A percentile compares a stretch with the other conserved stretches of the same genome.
Conservation (phyloP, 73 alveolate genomes). For the Blepharisma stoltei region DNA sequence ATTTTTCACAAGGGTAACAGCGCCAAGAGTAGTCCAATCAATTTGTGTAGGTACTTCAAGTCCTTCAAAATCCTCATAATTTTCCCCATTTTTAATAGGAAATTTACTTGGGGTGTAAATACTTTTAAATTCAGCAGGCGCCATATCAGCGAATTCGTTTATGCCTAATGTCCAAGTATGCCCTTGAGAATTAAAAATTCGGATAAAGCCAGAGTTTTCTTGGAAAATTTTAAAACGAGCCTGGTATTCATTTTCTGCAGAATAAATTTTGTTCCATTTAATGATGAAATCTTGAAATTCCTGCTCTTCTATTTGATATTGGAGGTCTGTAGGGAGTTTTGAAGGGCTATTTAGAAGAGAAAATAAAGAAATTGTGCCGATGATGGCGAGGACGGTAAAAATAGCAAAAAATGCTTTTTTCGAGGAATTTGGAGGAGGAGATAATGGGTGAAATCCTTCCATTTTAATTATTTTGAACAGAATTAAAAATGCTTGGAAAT, state of each 20-base stretch:
- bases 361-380: too few relatives aligned
- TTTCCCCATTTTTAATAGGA: not conserved
- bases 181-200: slow-evolving; percentile 22
- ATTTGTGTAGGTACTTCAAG: not conserved
- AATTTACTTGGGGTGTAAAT: not conserved
- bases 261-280: not conserved
- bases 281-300: not conserved
- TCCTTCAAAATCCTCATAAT: too few relatives aligned
- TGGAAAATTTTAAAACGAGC: slow-evolving; percentile 30
- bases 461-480: too few relatives aligned
- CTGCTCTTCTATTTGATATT: slow-evolving; percentile 2
- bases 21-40: slow-evolving; percentile 69
- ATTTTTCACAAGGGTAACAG: slow-evolving; percentile 63
- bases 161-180: slow-evolving; percentile 29
- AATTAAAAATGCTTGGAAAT: too few relatives aligned
- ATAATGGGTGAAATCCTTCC: too few relatives aligned
- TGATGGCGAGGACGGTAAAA: too few relatives aligned
- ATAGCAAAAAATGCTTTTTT: too few relatives aligned
- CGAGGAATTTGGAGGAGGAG: too few relatives aligned
- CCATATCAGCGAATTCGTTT: not conserved
- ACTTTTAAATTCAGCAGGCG: not conserved
- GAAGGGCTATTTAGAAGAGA: too few relatives aligned
- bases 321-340: not conserved
- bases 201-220: slow-evolving; percentile 29
- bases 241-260: slow-evolving; percentile 39